Base-by-base conservation (phyloP, 257 asterid species). In the Catharanthus roseus region DNA sequence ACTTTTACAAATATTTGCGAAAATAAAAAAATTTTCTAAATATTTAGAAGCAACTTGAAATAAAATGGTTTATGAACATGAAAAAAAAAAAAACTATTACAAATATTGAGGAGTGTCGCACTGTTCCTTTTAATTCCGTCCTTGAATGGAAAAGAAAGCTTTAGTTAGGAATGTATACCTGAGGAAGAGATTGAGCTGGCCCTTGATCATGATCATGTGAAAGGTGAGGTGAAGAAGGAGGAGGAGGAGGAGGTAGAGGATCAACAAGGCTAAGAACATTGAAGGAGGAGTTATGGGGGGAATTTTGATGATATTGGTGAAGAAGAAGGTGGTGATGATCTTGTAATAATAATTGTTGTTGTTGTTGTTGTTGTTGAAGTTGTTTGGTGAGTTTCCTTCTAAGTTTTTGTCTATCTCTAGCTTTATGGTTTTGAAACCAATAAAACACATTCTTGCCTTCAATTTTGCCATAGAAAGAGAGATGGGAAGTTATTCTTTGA, bases 381-480 rank as follows among this genome's bases (percentile, higher is more conserved):
- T 82, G 88, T 41, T 77, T 81, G 60, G 72, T 81, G 47, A 85
- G 79, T 53, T 84, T 83, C 72, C 86, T 87, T 49, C 95, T 79
- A 65, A 91, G 90, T 61, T 89, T 91, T 75, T 91, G 96, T 53
- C 95, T 80, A 31, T 91, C 97, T 41, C 97, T 77, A 49, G 97
- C 96, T 84, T 91, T 91, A 76, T 88, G 96, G 29, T 90, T 90
- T 72, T 90, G 97, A 70, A 90, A 90, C 97, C 97, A 90, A 77
- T 90, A 90, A 65, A 89, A 89, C 54, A 89, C 96, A 80, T 89
- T 91, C 72, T 91, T 89, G 31, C 96, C 95, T 58, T 91, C 89
- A n/a, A 91, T 85, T 53, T 73, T 85, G 45, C 96, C 96, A 77
- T 86, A 85, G 53, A 72, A 67, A 34, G 95, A 80, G 62, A 91